Evolutionary conservation across 2,329 filamentous ascomycete species (phyloP).

Genomic region (Knoxdaviesia capensis): DNA sequence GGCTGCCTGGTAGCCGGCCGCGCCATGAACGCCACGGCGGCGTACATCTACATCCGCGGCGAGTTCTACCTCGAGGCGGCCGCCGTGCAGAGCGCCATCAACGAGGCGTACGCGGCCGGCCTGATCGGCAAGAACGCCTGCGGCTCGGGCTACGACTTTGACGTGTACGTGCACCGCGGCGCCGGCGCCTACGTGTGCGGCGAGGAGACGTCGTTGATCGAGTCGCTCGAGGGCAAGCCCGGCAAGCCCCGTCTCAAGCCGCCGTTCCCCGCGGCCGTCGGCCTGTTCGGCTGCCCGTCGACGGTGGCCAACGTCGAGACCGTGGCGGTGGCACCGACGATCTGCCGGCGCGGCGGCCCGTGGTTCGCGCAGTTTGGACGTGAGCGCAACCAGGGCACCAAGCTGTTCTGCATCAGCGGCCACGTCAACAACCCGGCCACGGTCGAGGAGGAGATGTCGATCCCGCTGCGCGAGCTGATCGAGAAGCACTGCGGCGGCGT

Average conservation of each 20-base stretch:
- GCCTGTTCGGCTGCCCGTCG: slow-evolving; percentile 92
- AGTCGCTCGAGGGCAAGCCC: slow-evolving; percentile 94
- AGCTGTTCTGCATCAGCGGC: slow-evolving; percentile 95
- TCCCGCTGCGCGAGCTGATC: slow-evolving; percentile 85
- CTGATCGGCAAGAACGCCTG: slow-evolving; percentile 98
- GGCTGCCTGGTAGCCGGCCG: slow-evolving; percentile 89
- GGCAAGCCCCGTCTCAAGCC: slow-evolving; percentile 98
- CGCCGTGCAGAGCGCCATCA: slow-evolving; percentile 83
- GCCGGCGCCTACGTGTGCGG: slow-evolving; percentile 96
- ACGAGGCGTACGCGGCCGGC: slow-evolving; percentile 89
- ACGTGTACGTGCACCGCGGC: slow-evolving; percentile 89
- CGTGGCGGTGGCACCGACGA: slow-evolving; percentile 84
- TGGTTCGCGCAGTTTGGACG: slow-evolving; percentile 94
- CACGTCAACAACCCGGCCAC: slow-evolving; percentile 98
- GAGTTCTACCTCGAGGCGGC: slow-evolving; percentile 95
- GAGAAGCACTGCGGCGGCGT: slow-evolving; percentile 98
- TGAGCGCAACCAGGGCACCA: slow-evolving; percentile 90
- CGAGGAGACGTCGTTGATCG: slow-evolving; percentile 94
- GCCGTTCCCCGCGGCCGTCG: slow-evolving; percentile 90
- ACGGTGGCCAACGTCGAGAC: slow-evolving; percentile 98
- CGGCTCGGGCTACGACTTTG: slow-evolving; percentile 91
- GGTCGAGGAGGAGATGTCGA: slow-evolving; percentile 98
- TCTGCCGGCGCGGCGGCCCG: slow-evolving; percentile 72
- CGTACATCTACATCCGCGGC: slow-evolving; percentile 98
- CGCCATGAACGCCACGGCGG: slow-evolving; percentile 96